Evolutionary conservation across 1,139 yeast species (phyloP).

Genomic region (Kodamaea plutei): DNA sequence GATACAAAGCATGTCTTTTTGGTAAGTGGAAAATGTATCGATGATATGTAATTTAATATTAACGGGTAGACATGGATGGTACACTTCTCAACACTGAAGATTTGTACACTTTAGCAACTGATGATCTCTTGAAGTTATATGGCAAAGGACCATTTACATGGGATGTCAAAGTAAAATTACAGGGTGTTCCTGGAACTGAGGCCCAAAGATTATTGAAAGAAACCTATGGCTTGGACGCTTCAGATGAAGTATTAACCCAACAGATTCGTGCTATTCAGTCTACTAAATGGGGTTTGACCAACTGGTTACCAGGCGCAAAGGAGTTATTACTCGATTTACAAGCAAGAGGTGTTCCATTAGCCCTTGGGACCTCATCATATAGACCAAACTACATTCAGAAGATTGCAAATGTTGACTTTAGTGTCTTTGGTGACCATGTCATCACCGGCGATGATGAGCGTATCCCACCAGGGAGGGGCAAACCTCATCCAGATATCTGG

Average conservation of each 20-base stretch:
- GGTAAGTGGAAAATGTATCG: too few relatives aligned
- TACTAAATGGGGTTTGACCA: constrained; percentile 56
- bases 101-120: constrained; percentile 73
- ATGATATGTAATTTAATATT: too few relatives aligned
- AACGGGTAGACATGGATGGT: constrained; percentile 97
- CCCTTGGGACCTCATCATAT: constrained; percentile 88
- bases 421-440: constrained; percentile 61
- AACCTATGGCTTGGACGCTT: constrained; percentile 61
- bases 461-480: constrained; percentile 80
- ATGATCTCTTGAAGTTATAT: constrained; percentile 58
- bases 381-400: constrained; percentile 56
- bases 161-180: constrained; percentile 82
- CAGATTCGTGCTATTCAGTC: constrained; percentile 54
- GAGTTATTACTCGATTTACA: constrained; percentile 56
- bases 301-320: constrained; percentile 79
- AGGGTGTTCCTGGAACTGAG: constrained; percentile 84
- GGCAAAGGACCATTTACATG: constrained; percentile 82
- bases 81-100: constrained; percentile 87
- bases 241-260: constrained; percentile 57
- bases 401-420: constrained; percentile 60
- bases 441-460: constrained; percentile 88
- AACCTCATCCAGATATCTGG: constrained; percentile 94
- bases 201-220: constrained; percentile 60
- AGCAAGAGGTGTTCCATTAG: constrained; percentile 61
- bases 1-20: too few relatives aligned